Conservation (phyloP, 1,284 basidiomycete genomes). For the Sanguinoderma infundibulare region DNA sequence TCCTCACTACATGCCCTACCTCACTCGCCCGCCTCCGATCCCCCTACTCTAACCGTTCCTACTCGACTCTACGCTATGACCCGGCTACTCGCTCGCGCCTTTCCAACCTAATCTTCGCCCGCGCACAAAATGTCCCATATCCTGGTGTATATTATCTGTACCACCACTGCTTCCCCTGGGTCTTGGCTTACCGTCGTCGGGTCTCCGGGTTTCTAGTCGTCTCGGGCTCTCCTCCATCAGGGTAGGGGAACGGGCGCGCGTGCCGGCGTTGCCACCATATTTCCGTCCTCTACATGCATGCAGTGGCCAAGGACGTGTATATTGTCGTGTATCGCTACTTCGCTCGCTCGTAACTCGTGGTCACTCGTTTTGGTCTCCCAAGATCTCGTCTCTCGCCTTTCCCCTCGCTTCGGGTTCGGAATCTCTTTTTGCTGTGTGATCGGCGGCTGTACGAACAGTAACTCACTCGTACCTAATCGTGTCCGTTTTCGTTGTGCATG, state of each 20-base stretch:
- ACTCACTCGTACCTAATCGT: constrained; percentile 11
- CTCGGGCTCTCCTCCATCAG: constrained; percentile 3
- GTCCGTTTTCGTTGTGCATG: constrained; percentile 18
- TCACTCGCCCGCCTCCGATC: too few species aligned
- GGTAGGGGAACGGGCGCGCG: constrained; percentile 6
- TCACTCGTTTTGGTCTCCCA: constrained; percentile 21
- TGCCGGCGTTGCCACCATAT: background rate
- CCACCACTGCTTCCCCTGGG: constrained; percentile 18
- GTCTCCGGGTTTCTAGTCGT: constrained; percentile 3
- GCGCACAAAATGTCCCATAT: constrained; percentile 24
- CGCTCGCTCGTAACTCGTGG: constrained; percentile 14
- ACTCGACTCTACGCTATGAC: constrained; percentile 24
- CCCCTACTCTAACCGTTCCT: too few species aligned
- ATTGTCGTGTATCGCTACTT: constrained; percentile 26
- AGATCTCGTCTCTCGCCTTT: constrained; percentile 2
- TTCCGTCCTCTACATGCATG: background rate
- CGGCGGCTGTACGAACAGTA: constrained; percentile 24
- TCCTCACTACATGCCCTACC: constrained; percentile 13
- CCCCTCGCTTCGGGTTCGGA: constrained; percentile 1
- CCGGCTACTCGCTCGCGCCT: constrained; percentile 15
- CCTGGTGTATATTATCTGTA: constrained; percentile 24
- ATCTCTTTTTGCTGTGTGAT: constrained; percentile 6
- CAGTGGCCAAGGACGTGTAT: constrained; percentile 18
- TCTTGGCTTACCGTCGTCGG: constrained; percentile 13
- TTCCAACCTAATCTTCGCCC: constrained; percentile 5